Percentiles rank a stretch among this genome's conserved stretches.
phyloP scores from a whole-genome alignment of 2,329 filamentous ascomycete species.

The Aspergillus costaricaensis region DNA sequence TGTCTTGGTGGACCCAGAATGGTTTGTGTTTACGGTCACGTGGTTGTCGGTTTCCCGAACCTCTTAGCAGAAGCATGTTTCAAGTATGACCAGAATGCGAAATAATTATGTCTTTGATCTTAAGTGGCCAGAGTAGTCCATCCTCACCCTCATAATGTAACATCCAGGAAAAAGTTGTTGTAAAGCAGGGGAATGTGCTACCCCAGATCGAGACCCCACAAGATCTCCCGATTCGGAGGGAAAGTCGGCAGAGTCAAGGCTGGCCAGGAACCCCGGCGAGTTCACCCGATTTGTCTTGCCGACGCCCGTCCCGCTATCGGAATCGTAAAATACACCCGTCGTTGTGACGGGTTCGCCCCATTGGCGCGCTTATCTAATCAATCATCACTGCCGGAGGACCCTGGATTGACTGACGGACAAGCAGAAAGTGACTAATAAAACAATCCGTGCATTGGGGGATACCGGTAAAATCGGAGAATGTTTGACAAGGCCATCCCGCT shows the following conservation, averaged over 20 bases:
- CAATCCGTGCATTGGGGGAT: not conserved
- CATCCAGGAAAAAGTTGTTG: no score
- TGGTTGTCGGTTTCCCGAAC: no score
- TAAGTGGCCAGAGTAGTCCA: no score
- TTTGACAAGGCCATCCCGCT: not conserved
- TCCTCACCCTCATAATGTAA: no score
- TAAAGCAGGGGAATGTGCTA: not conserved
- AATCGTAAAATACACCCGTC: conserved; percentile 12
- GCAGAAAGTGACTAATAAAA: no score
- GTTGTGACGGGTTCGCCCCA: not conserved
- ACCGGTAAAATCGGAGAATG: not conserved
- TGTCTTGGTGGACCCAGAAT: no score
- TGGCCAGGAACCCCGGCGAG: not conserved
- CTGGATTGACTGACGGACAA: not conserved
- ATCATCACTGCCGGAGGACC: not conserved
- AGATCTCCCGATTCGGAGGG: not conserved
- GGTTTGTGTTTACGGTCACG: no score
- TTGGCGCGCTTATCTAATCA: not conserved
- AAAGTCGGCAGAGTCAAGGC: not conserved
- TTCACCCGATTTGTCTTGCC: conserved; percentile 10
- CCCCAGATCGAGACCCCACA: conserved; percentile 7
- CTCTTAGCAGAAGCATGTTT: no score
- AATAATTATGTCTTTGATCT: no score
- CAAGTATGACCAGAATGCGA: no score
- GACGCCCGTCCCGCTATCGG: conserved; percentile 10